Evolutionary conservation across 768 basidiomycete species (phyloP).

Genomic region (Suillus americanus): DNA sequence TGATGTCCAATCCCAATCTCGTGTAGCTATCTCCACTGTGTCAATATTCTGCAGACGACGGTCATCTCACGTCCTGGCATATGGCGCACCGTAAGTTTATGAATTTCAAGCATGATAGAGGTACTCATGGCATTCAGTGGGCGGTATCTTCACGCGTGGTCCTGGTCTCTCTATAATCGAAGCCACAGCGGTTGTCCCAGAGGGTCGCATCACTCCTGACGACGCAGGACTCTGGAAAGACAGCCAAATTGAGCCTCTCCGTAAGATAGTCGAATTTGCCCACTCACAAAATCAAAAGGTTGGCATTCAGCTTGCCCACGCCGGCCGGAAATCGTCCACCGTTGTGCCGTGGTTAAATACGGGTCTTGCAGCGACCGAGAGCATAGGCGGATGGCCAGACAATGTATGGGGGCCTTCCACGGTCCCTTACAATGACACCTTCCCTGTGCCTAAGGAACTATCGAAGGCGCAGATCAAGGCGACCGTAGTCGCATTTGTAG

Average conservation of each 20-base stretch:
- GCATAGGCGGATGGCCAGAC: conserved; percentile 50
- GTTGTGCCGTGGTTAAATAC: conserved; percentile 58
- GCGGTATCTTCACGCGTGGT: conserved; percentile 50
- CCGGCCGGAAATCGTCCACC: conserved; percentile 73
- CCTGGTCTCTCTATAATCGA: conserved; percentile 64
- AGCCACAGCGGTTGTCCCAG: conserved; percentile 60
- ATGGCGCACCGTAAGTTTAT: conserved; percentile 41
- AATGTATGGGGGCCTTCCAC: conserved; percentile 59
- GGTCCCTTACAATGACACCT: conserved; percentile 42
- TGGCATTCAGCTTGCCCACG: conserved; percentile 75
- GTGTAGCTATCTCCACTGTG: conserved; percentile 52
- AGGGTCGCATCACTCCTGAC: conserved; percentile 66
- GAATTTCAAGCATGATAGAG: neutral
- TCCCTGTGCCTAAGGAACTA: conserved; percentile 56
- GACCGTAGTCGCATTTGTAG: conserved; percentile 55
- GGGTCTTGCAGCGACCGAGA: conserved; percentile 34
- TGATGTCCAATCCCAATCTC: neutral
- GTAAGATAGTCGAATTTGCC: conserved; percentile 65
- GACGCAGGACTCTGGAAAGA: conserved; percentile 68
- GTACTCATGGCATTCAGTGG: conserved; percentile 34
- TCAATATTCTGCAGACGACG: conserved; percentile 60
- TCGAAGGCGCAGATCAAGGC: conserved; percentile 55
- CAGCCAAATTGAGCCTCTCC: conserved; percentile 45
- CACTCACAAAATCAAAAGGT: conserved; percentile 69
- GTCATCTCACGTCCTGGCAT: conserved; percentile 55